phyloP scores from a whole-genome alignment of 1,284 basidiomycete species.

The Polyporus tsugae region DNA sequence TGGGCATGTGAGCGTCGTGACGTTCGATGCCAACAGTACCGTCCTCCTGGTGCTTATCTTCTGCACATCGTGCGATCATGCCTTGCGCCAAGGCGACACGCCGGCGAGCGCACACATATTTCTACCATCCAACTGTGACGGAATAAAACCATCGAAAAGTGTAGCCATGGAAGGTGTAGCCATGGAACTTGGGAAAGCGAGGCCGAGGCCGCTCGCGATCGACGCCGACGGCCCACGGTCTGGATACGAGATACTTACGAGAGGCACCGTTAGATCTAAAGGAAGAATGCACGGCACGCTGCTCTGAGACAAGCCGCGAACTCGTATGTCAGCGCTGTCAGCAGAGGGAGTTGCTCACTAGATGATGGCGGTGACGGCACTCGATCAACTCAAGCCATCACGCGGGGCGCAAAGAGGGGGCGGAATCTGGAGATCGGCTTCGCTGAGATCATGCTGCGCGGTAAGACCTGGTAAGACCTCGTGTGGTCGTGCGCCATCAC shows the following conservation, averaged over 20 bases:
- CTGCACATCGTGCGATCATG: conserved; percentile 19
- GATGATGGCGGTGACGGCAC: conserved; percentile 14
- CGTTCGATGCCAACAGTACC: conserved; percentile 18
- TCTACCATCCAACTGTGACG: not conserved
- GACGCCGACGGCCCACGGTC: not conserved
- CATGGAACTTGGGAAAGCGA: not conserved
- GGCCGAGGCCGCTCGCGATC: not conserved
- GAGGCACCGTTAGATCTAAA: not conserved
- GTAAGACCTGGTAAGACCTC: conserved; percentile 1
- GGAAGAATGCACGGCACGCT: not conserved
- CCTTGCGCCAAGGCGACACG: not conserved
- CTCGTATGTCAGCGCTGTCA: not conserved
- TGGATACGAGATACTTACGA: not conserved
- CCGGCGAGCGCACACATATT: conserved; percentile 1
- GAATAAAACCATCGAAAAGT: not conserved
- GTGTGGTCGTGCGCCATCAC: conserved; percentile 17
- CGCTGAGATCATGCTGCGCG: not conserved
- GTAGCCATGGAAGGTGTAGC: conserved; percentile 3
- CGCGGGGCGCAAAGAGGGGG: conserved; percentile 24
- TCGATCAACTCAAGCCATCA: conserved; percentile 24
- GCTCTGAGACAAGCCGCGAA: not conserved
- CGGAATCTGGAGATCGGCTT: conserved; percentile 9
- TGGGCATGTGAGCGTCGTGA: conserved; percentile 27
- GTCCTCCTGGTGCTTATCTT: conserved; percentile 26
- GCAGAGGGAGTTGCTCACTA: not conserved